These are phyloP conservation scores for Eucommia ulmoides DNA, from an alignment of 257 asterid genomes.

Conservation along the genomic window DNA sequence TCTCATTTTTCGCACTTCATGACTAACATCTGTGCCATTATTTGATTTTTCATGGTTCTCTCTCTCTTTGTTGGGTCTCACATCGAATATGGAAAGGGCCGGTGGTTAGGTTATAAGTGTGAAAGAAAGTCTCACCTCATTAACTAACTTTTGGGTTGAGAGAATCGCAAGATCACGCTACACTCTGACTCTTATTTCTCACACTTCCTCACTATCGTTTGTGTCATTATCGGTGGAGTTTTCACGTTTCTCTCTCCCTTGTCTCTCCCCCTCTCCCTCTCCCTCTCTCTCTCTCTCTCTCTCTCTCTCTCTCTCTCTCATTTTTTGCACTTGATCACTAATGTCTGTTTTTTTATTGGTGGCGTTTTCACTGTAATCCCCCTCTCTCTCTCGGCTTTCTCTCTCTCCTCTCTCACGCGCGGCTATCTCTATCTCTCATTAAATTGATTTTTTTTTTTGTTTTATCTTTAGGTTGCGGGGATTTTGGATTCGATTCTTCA, in stretches of 20 bases:
- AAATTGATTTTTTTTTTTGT: background rate
- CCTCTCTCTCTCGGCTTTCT: constrained; percentile 9
- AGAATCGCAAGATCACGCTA: too few species aligned
- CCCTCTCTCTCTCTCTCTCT: background rate
- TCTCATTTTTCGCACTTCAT: background rate
- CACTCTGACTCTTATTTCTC: too few species aligned
- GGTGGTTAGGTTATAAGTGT: too few species aligned
- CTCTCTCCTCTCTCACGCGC: too few species aligned
- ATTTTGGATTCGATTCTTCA: constrained; percentile 72
- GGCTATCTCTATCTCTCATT: constrained; percentile 59
- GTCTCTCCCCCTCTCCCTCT: constrained; percentile 1
- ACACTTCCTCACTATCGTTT: constrained; percentile 69
- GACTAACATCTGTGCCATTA: background rate
- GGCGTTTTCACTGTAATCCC: background rate
- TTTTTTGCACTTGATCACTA: background rate
- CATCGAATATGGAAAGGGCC: too few species aligned
- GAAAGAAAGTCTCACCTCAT: too few species aligned
- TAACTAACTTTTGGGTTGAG: too few species aligned
- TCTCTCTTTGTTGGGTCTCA: constrained; percentile 6
- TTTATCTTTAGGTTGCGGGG: constrained; percentile 82
- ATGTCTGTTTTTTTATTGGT: background rate
- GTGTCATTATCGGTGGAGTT: constrained; percentile 91
- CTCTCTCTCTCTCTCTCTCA: background rate
- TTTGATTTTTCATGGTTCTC: constrained; percentile 2
- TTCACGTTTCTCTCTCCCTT: constrained; percentile 47